Base-by-base conservation (phyloP, 371 early-diverging fungal genomes). In the Saksenaea oblongispora region DNA sequence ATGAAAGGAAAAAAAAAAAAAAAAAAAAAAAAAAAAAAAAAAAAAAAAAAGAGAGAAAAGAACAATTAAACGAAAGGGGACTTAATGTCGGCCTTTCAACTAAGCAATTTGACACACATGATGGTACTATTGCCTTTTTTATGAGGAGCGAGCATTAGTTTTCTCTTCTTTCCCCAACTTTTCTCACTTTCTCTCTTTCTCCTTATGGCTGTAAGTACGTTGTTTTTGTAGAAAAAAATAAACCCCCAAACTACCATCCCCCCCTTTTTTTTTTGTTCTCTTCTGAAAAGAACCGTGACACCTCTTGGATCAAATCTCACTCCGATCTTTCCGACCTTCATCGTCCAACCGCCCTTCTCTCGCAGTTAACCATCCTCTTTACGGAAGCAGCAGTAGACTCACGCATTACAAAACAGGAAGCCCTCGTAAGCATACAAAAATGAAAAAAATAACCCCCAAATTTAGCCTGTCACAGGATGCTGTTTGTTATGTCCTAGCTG, bases 391-490 rank as follows among this genome's bases (percentile, higher is more conserved):
- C 54, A 56, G 68, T 57, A 27, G 74, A 63, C 63, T 64, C 17
- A 41, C 59, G 28, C 61, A 65, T 65, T 44, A 69, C 67, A 62
- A 65, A 66, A 65, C 71, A 76, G 59, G 69, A 76, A 34, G 69
- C 67, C 13, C 10, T 69, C 65, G 74, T 69, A 71, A 54, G 47
- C 7, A 7, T 4, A 31, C 31, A 31, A 31, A 31, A 31, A 31
- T 4, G 7, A 13, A 54, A 44, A 28, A 27, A 15, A 44, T 37
- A 58, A 55, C 27, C 44, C 18, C 36, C 22, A 61, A n/a, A n/a
- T 47, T 41, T 42, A 63, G 58, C 11, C n/a, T 24, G 15, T 28
- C 53, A 24, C 27, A 74, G 74, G 66, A 74, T 60, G 61, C 64
- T 0, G 66, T 73, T 22, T 62, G 60, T 34, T 73, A 73, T 39